Conservation (phyloP, 2,329 filamentous ascomycete genomes). For the Penicillium sp. region DNA sequence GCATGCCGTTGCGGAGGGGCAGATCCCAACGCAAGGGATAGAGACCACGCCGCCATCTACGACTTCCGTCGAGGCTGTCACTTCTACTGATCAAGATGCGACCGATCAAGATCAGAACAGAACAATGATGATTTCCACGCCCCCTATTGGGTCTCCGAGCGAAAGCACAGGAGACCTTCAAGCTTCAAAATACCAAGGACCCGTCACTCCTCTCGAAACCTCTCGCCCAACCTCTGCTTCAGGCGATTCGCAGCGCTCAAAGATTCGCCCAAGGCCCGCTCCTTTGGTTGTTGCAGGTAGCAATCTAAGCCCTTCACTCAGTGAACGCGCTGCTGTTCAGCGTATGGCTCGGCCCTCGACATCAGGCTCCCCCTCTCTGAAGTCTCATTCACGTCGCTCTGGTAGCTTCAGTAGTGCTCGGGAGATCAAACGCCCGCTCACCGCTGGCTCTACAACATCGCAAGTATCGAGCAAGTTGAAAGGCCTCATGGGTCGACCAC, state of each 20-base stretch:
- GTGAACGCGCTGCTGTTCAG: constrained; percentile 45
- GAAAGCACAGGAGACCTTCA: constrained; percentile 1
- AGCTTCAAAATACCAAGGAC: background rate
- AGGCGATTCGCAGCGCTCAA: constrained; percentile 32
- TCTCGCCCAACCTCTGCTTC: constrained; percentile 31
- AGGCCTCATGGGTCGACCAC: constrained; percentile 41
- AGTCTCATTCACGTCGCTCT: constrained; percentile 38
- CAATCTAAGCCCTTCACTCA: constrained; percentile 25
- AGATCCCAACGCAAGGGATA: constrained; percentile 30
- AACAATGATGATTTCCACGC: constrained; percentile 14
- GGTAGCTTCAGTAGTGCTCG: constrained; percentile 41
- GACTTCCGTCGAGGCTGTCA: constrained; percentile 24
- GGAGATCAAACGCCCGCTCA: constrained; percentile 40
- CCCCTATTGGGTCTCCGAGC: background rate
- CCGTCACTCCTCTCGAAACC: constrained; percentile 8
- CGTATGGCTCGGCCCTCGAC: constrained; percentile 38
- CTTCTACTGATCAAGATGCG: constrained; percentile 15
- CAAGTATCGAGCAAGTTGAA: constrained; percentile 46
- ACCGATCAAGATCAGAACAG: constrained; percentile 16
- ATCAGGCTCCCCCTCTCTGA: constrained; percentile 28
- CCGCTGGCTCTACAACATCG: constrained; percentile 43
- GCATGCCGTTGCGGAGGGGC: constrained; percentile 20
- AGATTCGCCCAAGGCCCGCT: constrained; percentile 28
- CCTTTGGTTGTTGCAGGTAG: constrained; percentile 25
- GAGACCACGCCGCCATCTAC: constrained; percentile 18